Evolutionary conservation across 208 protist genomes (phyloP).

Genomic region (Acanthamoeba quina): DNA sequence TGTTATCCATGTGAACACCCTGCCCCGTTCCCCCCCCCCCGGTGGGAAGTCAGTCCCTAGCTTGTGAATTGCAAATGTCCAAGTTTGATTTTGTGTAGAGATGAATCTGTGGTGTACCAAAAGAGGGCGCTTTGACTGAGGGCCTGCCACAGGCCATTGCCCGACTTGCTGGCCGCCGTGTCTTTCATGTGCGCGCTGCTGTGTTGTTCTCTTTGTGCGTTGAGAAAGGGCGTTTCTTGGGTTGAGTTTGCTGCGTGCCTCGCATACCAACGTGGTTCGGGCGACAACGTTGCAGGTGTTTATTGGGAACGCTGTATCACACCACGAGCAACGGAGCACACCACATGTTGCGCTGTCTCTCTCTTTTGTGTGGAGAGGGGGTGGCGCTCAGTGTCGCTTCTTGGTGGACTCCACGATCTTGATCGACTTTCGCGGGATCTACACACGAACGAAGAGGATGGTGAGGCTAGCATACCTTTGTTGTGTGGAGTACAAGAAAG

Average conservation of each 20-base stretch:
- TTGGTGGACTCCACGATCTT: background rate
- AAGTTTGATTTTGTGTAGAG: background rate
- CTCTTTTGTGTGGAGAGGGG: too few relatives aligned
- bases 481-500: background rate
- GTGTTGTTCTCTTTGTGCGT: background rate
- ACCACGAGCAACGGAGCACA: too few relatives aligned
- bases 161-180: background rate
- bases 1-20: conserved; percentile 5
- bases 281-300: too few relatives aligned
- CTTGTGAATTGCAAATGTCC: background rate
- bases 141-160: background rate
- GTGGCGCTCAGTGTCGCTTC: conserved; percentile 28
- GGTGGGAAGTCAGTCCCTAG: background rate
- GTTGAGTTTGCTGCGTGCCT: too few relatives aligned
- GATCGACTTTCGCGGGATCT: conserved; percentile 9
- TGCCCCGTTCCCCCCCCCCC: background rate
- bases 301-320: too few relatives aligned
- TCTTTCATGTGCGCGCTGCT: background rate
- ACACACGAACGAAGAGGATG: background rate
- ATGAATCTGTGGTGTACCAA: background rate
- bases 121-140: background rate
- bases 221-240: too few relatives aligned
- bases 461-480: background rate
- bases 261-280: too few relatives aligned
- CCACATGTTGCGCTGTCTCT: too few relatives aligned